Conservation (phyloP, 345 rosid species). For the Laguncularia racemosa region DNA sequence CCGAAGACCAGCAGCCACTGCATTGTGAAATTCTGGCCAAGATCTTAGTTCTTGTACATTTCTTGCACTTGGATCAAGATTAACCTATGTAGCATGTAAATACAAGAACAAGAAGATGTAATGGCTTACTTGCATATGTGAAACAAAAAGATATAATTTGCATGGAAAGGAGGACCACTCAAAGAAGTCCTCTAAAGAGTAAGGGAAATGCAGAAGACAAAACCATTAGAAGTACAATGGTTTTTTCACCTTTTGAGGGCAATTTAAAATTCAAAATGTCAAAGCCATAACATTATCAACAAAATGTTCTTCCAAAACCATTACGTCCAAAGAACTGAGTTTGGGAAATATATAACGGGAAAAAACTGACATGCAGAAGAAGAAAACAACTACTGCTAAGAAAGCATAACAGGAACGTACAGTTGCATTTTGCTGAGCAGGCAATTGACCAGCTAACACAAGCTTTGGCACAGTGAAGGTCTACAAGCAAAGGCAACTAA, state of each 20-base stretch:
- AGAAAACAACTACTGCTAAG: too few relatives aligned
- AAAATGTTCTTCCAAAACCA: too few relatives aligned
- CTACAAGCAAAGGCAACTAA: constrained; percentile 27
- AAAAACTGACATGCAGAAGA: too few relatives aligned
- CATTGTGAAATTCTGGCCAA: constrained; percentile 99
- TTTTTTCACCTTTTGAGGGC: too few relatives aligned
- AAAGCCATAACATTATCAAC: too few relatives aligned
- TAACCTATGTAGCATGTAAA: constrained; percentile 45
- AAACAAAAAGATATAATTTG: neutral
- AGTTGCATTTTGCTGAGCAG: constrained; percentile 97
- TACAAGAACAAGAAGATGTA: neutral
- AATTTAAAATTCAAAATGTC: too few relatives aligned
- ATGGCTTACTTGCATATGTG: neutral
- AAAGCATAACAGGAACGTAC: constrained; percentile 38
- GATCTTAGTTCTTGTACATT: constrained; percentile 89
- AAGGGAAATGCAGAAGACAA: neutral
- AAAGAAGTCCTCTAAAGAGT: too few relatives aligned
- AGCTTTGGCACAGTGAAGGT: constrained; percentile 96
- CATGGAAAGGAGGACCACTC: constrained; percentile 2
- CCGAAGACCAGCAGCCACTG: constrained; percentile 94
- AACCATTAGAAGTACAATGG: too few relatives aligned
- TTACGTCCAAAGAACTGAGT: too few relatives aligned
- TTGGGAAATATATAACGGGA: too few relatives aligned
- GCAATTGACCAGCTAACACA: constrained; percentile 95
- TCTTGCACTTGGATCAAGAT: constrained; percentile 82